These are phyloP conservation scores for Eimeria nieschulzi DNA, from an alignment of 169 alveolate species.

Conservation along the genomic window DNA sequence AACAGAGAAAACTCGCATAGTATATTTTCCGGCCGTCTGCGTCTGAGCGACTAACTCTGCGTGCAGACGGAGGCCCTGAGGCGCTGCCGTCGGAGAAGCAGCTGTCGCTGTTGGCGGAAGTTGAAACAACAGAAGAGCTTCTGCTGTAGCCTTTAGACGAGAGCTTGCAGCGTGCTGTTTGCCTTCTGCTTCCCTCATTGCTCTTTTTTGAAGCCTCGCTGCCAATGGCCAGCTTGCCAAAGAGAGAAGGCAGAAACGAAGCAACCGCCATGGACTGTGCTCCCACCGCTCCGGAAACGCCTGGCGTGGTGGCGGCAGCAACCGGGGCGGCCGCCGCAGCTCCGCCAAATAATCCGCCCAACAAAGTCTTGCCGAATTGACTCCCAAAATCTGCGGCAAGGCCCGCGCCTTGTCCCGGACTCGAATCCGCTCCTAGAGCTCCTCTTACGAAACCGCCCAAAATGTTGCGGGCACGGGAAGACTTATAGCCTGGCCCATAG, in stretches of 20 bases:
- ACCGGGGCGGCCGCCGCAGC: background rate
- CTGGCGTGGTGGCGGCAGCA: background rate
- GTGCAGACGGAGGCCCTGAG: background rate
- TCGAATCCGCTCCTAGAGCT: no score
- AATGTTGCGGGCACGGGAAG: no score
- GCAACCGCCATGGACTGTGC: background rate
- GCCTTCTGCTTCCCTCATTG: background rate
- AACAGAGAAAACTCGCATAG: background rate
- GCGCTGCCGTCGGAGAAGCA: background rate
- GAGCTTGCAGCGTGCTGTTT: background rate
- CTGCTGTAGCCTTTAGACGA: background rate
- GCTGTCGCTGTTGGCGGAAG: background rate
- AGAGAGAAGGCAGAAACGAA: background rate
- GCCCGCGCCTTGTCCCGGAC: no score
- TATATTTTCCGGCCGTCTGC: background rate
- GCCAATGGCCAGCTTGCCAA: background rate
- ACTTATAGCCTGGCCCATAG: no score
- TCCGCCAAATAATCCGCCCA: no score
- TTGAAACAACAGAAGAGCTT: background rate
- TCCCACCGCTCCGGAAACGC: background rate
- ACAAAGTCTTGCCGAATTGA: no score
- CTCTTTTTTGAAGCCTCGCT: background rate
- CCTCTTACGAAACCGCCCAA: no score
- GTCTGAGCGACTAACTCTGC: background rate
- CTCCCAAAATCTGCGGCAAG: no score